Conservation (phyloP, 2,329 filamentous ascomycete genomes). For the Alternaria solani region DNA sequence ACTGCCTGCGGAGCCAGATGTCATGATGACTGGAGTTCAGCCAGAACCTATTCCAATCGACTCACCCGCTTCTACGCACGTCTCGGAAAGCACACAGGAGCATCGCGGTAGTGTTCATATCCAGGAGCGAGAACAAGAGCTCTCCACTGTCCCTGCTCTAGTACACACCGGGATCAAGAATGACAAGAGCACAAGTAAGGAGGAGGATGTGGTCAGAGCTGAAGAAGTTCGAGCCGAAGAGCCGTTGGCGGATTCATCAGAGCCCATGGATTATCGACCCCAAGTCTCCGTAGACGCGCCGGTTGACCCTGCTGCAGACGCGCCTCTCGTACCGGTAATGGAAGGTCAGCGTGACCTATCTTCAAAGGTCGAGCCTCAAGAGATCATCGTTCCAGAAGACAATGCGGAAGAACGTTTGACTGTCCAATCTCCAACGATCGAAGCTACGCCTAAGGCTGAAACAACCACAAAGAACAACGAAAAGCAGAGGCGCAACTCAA, state of each 20-base stretch:
- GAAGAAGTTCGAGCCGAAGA: constrained; percentile 4
- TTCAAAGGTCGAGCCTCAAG: neutral
- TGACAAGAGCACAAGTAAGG: constrained; percentile 42
- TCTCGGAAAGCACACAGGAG: constrained; percentile 1
- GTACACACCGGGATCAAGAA: constrained; percentile 40
- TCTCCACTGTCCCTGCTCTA: constrained; percentile 21
- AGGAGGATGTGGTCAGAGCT: constrained; percentile 15
- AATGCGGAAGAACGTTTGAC: neutral
- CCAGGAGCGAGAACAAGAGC: constrained; percentile 16
- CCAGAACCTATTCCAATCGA: neutral
- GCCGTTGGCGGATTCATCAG: neutral
- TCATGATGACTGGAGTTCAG: neutral
- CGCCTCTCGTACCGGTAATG: neutral
- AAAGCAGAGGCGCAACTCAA: constrained; percentile 30
- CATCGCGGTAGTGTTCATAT: neutral
- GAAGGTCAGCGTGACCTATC: neutral
- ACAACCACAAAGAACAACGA: constrained; percentile 21
- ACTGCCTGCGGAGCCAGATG: neutral
- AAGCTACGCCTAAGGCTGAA: constrained; percentile 11
- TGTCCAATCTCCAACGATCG: neutral
- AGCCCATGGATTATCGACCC: neutral
- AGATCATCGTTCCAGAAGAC: neutral
- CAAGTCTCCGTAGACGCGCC: neutral
- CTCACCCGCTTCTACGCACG: neutral
- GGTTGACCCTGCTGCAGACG: neutral